Evolutionary conservation across 192 early-diverging fungal species (phyloP).

Genomic region (Dimargaris cristalligena): DNA sequence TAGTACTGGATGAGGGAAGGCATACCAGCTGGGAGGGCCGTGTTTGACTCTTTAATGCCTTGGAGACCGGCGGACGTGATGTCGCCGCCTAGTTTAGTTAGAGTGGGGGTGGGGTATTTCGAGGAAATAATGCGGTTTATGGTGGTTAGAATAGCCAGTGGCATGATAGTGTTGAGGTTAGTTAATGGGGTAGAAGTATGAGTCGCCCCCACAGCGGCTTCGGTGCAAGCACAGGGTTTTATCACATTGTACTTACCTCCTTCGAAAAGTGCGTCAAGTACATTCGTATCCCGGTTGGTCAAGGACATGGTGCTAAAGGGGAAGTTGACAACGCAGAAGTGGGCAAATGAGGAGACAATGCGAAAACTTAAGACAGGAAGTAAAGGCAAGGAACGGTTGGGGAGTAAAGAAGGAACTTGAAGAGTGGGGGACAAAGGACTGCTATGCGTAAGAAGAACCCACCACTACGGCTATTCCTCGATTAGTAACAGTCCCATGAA

Average conservation of each 20-base stretch:
- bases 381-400: not conserved
- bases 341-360: not conserved
- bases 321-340: not conserved
- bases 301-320: not conserved
- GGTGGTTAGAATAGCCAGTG: not conserved
- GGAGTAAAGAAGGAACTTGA: not conserved
- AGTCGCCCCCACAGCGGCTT: not conserved
- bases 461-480: not conserved
- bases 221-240: not conserved
- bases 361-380: not conserved
- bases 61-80: too few relatives aligned
- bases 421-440: not conserved
- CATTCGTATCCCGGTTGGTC: slow-evolving; percentile 5
- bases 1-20: too few relatives aligned
- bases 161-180: not conserved
- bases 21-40: too few relatives aligned
- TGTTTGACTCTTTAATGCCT: too few relatives aligned
- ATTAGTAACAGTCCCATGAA: not conserved
- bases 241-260: not conserved
- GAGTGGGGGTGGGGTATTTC: too few relatives aligned
- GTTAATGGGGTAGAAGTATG: not conserved
- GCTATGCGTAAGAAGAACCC: not conserved
- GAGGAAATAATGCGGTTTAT: not conserved
- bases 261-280: not conserved
- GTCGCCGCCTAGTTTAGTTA: too few relatives aligned